Percentiles rank a stretch among this genome's conserved stretches.
Conservation (phyloP, 805 yeast genomes). For the Nakazawaea peltata region DNA sequence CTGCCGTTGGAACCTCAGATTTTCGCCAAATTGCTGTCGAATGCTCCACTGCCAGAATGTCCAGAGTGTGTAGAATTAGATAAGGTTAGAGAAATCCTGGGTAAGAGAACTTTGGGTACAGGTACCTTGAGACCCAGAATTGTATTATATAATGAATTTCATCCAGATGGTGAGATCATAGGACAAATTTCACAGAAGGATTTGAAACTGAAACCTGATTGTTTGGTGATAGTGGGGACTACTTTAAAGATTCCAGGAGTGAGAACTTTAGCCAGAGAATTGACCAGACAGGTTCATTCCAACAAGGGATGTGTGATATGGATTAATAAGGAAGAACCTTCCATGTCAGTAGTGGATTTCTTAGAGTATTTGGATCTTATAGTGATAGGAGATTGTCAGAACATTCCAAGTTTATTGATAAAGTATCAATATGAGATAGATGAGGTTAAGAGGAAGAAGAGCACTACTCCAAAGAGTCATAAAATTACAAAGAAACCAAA, state of each 20-base stretch:
- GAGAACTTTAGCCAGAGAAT: conserved; percentile 48
- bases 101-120: conserved; percentile 56
- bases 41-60: conserved; percentile 43
- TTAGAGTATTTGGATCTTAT: conserved; percentile 49
- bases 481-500: background rate
- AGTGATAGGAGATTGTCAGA: conserved; percentile 61
- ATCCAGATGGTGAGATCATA: conserved; percentile 84
- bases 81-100: conserved; percentile 43
- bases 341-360: conserved; percentile 37
- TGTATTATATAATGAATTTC: conserved; percentile 64
- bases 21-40: conserved; percentile 23
- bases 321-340: conserved; percentile 51
- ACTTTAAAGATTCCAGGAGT: conserved; percentile 78
- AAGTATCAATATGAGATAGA: conserved; percentile 19
- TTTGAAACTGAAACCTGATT: conserved; percentile 59
- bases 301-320: conserved; percentile 54
- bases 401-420: conserved; percentile 27
- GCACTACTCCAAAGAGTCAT: conserved; percentile 3
- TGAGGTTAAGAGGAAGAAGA: conserved; percentile 11
- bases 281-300: conserved; percentile 48
- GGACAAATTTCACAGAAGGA: conserved; percentile 70
- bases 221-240: conserved; percentile 77
- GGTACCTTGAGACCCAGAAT: conserved; percentile 61
- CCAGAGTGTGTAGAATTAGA: conserved; percentile 58
- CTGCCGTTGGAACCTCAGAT: conserved; percentile 43